Conservation (phyloP, 1,284 basidiomycete species). For the Pseudozyma flocculosa region DNA sequence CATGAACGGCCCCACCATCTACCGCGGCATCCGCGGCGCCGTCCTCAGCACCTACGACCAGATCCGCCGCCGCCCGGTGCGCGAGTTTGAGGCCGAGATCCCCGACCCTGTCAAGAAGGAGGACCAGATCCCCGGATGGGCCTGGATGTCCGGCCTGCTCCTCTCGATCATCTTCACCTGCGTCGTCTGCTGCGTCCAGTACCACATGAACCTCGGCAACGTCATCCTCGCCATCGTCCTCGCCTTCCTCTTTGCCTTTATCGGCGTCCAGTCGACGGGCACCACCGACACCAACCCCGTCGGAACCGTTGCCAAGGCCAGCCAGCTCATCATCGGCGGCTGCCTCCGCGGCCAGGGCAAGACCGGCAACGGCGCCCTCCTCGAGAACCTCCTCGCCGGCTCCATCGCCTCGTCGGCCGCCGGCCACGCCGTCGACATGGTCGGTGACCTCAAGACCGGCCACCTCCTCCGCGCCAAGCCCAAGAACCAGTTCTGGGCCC, state of each 20-base stretch:
- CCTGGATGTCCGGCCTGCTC: slow-evolving; percentile 65
- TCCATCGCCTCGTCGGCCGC: slow-evolving; percentile 66
- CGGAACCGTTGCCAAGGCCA: slow-evolving; percentile 44
- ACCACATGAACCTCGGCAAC: slow-evolving; percentile 53
- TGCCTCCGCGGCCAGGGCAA: slow-evolving; percentile 56
- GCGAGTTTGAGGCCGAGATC: slow-evolving; percentile 28
- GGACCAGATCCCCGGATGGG: slow-evolving; percentile 65
- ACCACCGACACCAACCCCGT: slow-evolving; percentile 53
- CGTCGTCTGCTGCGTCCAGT: slow-evolving; percentile 60
- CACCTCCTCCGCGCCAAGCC: slow-evolving; percentile 71
- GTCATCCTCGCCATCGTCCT: slow-evolving; percentile 61
- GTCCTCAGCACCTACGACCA: slow-evolving; percentile 26
- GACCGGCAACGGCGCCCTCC: slow-evolving; percentile 62
- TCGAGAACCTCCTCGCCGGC: slow-evolving; percentile 67
- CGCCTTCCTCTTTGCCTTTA: slow-evolving; percentile 70
- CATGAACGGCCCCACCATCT: slow-evolving; percentile 53
- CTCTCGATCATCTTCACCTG: slow-evolving; percentile 64
- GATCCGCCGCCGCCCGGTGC: slow-evolving; percentile 23
- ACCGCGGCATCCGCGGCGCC: slow-evolving; percentile 45
- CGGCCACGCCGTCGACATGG: slow-evolving; percentile 70
- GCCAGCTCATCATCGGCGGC: slow-evolving; percentile 50
- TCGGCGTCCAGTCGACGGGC: slow-evolving; percentile 64
- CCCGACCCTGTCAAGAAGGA: slow-evolving; percentile 48
- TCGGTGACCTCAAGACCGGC: slow-evolving; percentile 72
- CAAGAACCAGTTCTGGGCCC: slow-evolving; percentile 67